Evolutionary conservation across 2,329 filamentous ascomycete genomes (phyloP), one percentile per base, ranked within the genome.

Genomic region (Acephala macrosclerotiorum): DNA sequence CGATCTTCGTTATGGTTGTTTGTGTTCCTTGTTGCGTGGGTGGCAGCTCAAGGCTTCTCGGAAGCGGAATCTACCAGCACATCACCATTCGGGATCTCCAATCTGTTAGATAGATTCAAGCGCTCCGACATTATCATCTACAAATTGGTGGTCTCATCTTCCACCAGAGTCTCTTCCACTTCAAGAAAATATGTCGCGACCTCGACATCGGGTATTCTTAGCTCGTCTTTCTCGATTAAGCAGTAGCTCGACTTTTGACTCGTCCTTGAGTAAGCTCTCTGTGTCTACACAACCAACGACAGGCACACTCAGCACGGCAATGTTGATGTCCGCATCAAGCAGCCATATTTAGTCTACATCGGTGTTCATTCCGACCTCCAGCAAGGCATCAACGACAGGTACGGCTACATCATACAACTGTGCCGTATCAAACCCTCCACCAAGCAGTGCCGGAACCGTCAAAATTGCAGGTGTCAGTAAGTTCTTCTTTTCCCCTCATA

Each of bases 81-180:
- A n/a, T 18, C 40, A 16, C 6, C 11, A 25, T 53, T 38, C n/a
- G n/a, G 86, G 69, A 77, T 88, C n/a, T 35, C 55, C 25, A 25
- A 36, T 25, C 35, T 49, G 3, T 11, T 25, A 49, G 45, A 12
- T 22, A 49, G 20, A 25, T 18, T 42, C 40, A 49, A 49, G 45
- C 45, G n/a, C 20, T 49, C 45, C 25, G 14, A 14, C n/a, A 49
- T 49, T 22, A 2, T 49, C 45, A 49, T 49, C n/a, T 22, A 49
- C n/a, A 49, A 49, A n/a, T 22, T 49, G 45, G 45, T 49, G 11
- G 38, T n/a, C 12, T 14, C 38, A 14, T n/a, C 38, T 16, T 16
- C 38, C 45, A 20, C n/a, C 40, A n/a, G 11, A 2, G 16, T n/a
- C 40, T 18, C 40, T 42, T 42, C 16, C 40, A 33, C 4, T 9